These are phyloP conservation scores for Euphorbia schlechtendalii DNA, from an alignment of 441 rosid genomes.

Conservation along the genomic window DNA sequence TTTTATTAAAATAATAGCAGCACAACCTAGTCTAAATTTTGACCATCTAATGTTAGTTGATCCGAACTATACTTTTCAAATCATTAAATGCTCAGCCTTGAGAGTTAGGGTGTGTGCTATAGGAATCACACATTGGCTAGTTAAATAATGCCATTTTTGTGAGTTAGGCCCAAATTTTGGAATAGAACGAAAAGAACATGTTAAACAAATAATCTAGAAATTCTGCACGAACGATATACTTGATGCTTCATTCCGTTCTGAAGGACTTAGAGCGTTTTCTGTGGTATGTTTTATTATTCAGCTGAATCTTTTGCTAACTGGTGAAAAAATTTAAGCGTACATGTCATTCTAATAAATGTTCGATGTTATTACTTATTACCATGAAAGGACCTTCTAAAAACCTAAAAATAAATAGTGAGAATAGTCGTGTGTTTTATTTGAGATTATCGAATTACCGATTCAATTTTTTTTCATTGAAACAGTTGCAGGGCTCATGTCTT, in stretches of 20 bases:
- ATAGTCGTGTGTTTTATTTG: neutral
- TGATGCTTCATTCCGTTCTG: too few relatives aligned
- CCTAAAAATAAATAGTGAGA: neutral
- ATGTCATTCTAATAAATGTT: neutral
- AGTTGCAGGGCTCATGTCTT: slow-evolving; percentile 68
- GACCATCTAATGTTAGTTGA: neutral
- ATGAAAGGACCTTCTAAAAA: neutral
- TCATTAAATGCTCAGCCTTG: too few relatives aligned
- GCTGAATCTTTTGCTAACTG: neutral
- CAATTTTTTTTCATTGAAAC: slow-evolving; percentile 16
- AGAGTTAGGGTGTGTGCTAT: too few relatives aligned
- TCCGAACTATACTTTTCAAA: too few relatives aligned
- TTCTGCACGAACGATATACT: too few relatives aligned
- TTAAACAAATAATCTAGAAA: neutral
- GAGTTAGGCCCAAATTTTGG: neutral
- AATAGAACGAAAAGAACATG: neutral
- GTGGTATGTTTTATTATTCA: neutral
- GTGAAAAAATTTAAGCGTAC: neutral
- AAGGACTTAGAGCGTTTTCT: too few relatives aligned
- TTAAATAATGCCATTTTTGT: neutral
- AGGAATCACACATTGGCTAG: neutral
- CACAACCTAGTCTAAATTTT: neutral
- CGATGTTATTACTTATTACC: neutral
- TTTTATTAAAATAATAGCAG: neutral
- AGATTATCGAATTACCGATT: slow-evolving; percentile 1